Conservation (phyloP, 164 flowering plant genomes). For the Umbilicus rupestris region DNA sequence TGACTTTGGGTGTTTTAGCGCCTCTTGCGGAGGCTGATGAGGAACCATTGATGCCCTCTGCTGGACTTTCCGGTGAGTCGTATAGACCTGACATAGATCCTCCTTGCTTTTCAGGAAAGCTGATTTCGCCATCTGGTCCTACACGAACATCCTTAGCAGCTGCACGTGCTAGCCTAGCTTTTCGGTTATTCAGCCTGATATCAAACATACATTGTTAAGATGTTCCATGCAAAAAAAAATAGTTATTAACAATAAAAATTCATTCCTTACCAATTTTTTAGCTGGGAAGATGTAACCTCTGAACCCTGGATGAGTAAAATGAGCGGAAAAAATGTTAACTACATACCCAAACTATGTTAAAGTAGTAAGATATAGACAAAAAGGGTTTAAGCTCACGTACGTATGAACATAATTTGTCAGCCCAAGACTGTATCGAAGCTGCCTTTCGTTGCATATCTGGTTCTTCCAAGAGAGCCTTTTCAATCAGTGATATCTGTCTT, state of each 20-base stretch:
- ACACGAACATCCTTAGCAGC: slow-evolving; percentile 61
- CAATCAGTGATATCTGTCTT: slow-evolving; percentile 55
- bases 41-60: slow-evolving; percentile 29
- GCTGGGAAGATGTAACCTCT: slow-evolving; percentile 75
- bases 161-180: slow-evolving; percentile 77
- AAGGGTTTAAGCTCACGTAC: slow-evolving; percentile 29
- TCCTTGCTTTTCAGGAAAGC: slow-evolving; percentile 39
- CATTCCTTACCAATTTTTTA: slow-evolving; percentile 74
- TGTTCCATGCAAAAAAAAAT: neutral
- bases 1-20: slow-evolving; percentile 17
- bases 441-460: slow-evolving; percentile 91
- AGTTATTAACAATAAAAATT: neutral
- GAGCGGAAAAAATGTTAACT: slow-evolving; percentile 11
- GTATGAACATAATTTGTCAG: slow-evolving; percentile 63
- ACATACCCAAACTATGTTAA: neutral
- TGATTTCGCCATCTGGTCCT: slow-evolving; percentile 41
- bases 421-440: slow-evolving; percentile 61
- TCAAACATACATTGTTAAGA: neutral
- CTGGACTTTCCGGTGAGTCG: slow-evolving; percentile 54
- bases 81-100: slow-evolving; percentile 19
- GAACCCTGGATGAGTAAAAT: slow-evolving; percentile 60
- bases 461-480: slow-evolving; percentile 71
- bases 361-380: neutral
- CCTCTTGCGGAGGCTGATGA: slow-evolving; percentile 22
- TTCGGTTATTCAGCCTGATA: slow-evolving; percentile 88